Base-by-base conservation (phyloP, 108 stramenopile species). In the Cyclotella kingstonii region DNA sequence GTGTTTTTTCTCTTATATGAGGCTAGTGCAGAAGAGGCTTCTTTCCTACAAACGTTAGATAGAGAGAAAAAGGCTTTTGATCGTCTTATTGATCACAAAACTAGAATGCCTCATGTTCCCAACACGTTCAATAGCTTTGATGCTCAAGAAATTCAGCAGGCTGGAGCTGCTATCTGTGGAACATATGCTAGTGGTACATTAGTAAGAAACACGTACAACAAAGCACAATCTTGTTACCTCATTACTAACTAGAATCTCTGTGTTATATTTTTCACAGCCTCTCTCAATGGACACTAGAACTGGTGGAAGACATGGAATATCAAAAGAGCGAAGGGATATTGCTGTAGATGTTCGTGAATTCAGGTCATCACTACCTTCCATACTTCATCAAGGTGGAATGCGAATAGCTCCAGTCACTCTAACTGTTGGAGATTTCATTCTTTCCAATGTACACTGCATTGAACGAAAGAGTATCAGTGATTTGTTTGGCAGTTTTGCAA, bases 281-380 rank as follows among this genome's bases (percentile, higher is more conserved):
- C 65, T 92, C 42, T 84, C 89, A 1, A 79, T 87, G 68, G 92
- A 93, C 47, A 89, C 87, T 29, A 70, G 91, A 4, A 72, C 76
- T 29, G 88, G 84, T 0, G 63, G 80, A 15, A 87, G 90, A 49
- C 54, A 71, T 38, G 75, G 67, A 17, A 17, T 40, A 0, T 34
- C 41, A 14, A 44, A 76, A 18, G 84, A 87, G 48, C 50, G 64
- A 48, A 80, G 91, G 30, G 87, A 93, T 55, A 85, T 93, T 74
- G 86, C 86, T 23, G 97, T 97, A 4, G 98, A 99, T 73, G 90
- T 98, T 25, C 83, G 98, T 29, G 98, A 99, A 71, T 99, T 99
- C 59, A 79, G 98, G n/a, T 86, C 95, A 22, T 73, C 90, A 3
- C 66, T 99, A 34, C 98, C 98, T 0, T 94, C 89, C n/a, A 87